These are phyloP conservation scores for Trichoderma afroharzianum DNA, from an alignment of 2,329 filamentous ascomycete species.

Conservation along the genomic window DNA sequence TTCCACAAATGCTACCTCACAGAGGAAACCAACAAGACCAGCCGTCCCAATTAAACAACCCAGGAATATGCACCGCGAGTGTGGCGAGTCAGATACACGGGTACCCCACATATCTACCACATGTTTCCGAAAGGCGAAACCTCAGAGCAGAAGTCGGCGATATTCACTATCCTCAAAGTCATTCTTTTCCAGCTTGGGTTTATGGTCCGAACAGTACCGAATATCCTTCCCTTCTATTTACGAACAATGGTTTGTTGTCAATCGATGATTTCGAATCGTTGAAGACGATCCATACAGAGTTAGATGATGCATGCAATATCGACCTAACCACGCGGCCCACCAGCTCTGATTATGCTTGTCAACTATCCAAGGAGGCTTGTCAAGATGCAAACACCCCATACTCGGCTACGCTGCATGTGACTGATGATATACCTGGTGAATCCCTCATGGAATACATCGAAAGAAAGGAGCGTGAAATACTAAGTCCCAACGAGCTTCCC, in stretches of 20 bases:
- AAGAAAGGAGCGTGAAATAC: conserved; percentile 27
- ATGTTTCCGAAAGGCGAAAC: background rate
- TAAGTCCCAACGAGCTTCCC: background rate
- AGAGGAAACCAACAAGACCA: background rate
- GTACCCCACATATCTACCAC: background rate
- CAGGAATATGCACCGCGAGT: too few relatives aligned
- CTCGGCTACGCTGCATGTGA: background rate
- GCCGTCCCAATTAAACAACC: background rate
- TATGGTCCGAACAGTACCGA: background rate
- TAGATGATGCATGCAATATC: background rate
- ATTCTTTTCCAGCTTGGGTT: background rate
- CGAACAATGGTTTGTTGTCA: background rate
- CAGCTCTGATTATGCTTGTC: background rate
- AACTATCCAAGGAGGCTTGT: background rate
- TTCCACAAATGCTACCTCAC: background rate
- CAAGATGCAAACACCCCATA: background rate
- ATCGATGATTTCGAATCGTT: background rate
- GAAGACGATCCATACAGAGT: background rate
- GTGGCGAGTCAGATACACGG: background rate
- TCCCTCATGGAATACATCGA: conserved; percentile 26
- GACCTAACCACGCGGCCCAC: background rate
- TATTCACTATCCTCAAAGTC: background rate
- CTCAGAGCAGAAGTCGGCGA: background rate
- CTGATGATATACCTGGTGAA: conserved; percentile 20
- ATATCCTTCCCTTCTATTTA: background rate